Evolutionary conservation across 2,329 filamentous ascomycete genomes (phyloP), one percentile per base, ranked within the genome.

Genomic region (Domatiomyces catenatus): DNA sequence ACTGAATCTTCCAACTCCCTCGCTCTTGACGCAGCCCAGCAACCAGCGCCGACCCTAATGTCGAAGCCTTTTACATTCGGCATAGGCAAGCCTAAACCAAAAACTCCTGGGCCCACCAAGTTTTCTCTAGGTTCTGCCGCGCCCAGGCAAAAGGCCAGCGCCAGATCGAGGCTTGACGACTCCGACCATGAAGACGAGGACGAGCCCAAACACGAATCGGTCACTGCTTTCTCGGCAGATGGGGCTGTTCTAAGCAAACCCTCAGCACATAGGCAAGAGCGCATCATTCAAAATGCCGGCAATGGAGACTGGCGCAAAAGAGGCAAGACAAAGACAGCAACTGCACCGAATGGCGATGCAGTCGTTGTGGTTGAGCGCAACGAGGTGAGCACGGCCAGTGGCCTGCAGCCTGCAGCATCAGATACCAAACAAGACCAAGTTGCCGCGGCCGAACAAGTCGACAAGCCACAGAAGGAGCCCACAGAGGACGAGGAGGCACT

Each of bases 211-310:
- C 68, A 72, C 54, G 71, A 78, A 59, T 62, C 60, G 20, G 75
- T 79, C 26, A 73, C 71, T 6, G 73, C 70, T 0, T 75, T 77
- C 53, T 72, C 71, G 1, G 59, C 67, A 46, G 69, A 68, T 22
- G 68, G 75, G 26, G 76, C 72, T 10, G 63, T 75, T 49, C 66
- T 68, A 49, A 66, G 64, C 51, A 64, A 64, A 24, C 61, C 59
- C 18, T 53, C 59, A 45, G 61, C 62, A 51, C 58, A 62, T 36
- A 52, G 59, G 24, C 54, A 62, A 55, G 56, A 64, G 6, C 69
- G 79, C 44, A 68, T 84, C 17, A 86, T 86, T 56, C 68, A 71
- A 36, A 84, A 66, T 83, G 79, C 80, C 71, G 74, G 59, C 70
- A 73, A 52, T 76, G 80, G 51, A 66, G 69, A 61, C 51, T 59